A percentile compares a stretch with the other conserved stretches of the same genome.
Conservation (phyloP, 441 rosid genomes). For the Kokia cookei region DNA sequence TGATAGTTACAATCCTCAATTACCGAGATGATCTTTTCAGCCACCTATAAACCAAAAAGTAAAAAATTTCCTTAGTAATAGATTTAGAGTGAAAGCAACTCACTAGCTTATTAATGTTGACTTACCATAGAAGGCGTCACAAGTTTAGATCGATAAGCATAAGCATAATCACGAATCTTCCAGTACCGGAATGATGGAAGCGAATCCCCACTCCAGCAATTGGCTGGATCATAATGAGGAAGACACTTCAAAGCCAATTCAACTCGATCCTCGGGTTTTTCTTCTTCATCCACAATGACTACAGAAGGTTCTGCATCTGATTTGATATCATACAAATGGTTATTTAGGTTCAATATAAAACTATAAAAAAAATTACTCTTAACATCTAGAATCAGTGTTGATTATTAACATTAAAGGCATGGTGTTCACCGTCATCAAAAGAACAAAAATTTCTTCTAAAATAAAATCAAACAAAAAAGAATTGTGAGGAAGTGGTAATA, state of each 20-base stretch:
- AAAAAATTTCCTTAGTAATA: not conserved
- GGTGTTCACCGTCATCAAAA: not conserved
- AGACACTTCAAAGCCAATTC: constrained; percentile 68
- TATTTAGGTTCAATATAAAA: not conserved
- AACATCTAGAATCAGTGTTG: not conserved
- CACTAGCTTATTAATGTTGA: constrained; percentile 4
- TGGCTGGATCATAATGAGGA: constrained; percentile 55
- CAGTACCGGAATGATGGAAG: constrained; percentile 57
- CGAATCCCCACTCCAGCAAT: constrained; percentile 28
- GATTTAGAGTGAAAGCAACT: not conserved
- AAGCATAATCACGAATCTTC: constrained; percentile 86
- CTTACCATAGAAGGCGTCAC: constrained; percentile 66
- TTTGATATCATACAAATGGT: constrained; percentile 9
- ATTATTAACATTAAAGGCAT: not conserved
- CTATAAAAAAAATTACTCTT: not conserved
- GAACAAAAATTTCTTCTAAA: not conserved
- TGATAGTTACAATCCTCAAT: constrained; percentile 50
- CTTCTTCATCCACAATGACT: constrained; percentile 47
- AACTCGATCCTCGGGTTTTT: constrained; percentile 57
- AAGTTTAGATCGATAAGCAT: constrained; percentile 71
- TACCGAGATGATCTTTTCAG: constrained; percentile 46
- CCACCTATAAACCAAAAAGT: constrained; percentile 45
- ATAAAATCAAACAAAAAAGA: not conserved
- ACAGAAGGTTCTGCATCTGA: constrained; percentile 60
- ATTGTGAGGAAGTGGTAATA: not conserved